Percentiles rank a stretch among this genome's conserved stretches.
phyloP scores from a whole-genome alignment of 2,329 filamentous ascomycete genomes.

The Pseudogymnoascus verrucosus region DNA sequence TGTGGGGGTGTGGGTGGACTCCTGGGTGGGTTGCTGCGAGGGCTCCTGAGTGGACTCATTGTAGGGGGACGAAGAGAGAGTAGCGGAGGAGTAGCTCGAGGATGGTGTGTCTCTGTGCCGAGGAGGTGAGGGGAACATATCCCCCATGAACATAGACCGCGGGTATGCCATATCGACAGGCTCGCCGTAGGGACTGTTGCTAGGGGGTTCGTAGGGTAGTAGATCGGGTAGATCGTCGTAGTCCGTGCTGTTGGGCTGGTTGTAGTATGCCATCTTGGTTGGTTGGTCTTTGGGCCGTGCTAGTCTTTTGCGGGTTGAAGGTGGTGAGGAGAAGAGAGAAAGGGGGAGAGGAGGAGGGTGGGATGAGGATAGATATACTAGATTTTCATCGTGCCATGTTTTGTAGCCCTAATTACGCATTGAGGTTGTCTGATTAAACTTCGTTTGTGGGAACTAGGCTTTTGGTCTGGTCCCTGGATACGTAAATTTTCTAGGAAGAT shows the following conservation, averaged over 20 bases:
- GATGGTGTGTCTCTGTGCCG: no score
- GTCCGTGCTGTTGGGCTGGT: background rate
- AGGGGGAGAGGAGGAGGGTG: no score
- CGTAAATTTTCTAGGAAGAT: background rate
- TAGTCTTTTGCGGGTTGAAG: no score
- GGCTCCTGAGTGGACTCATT: background rate
- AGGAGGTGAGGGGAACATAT: no score
- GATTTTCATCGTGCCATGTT: background rate
- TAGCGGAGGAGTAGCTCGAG: background rate
- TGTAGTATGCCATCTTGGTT: background rate
- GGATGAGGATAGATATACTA: background rate
- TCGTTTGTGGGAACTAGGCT: background rate
- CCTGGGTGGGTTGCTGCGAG: background rate
- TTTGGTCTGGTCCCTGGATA: background rate
- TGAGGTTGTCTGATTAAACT: background rate
- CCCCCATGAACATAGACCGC: no score
- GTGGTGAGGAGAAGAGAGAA: background rate
- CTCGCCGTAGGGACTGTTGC: no score
- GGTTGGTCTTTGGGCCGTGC: no score
- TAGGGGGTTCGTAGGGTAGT: no score
- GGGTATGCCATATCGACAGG: no score
- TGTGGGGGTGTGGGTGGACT: background rate
- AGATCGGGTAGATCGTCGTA: background rate
- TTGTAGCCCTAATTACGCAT: background rate
- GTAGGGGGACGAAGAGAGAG: background rate